Base-by-base conservation (phyloP, 108 stramenopile genomes). In the Nitzschia sp. region DNA sequence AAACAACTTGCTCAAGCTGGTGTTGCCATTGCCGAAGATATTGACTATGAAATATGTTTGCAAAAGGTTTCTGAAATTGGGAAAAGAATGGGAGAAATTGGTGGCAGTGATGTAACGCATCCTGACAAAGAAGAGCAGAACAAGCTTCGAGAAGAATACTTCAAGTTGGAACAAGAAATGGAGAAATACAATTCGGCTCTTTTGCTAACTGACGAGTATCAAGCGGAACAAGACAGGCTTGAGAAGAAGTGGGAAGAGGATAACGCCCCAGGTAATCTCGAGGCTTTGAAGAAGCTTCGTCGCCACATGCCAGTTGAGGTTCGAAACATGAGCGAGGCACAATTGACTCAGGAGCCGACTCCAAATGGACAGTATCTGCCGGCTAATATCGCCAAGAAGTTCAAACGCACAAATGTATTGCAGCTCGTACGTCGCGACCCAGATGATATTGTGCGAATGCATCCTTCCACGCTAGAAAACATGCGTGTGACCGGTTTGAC, bases 111-210 rank as follows among this genome's bases (percentile, higher is more conserved):
- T 65, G 77, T 78, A 7, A 68, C 67, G 11, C 74, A 71, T 71
- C 67, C 76, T 38, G 83, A 80, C 57, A 83, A 83, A 29, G 79
- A 83, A n/a, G 78, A 72, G 21, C 78, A 85, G 63, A 79, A 76
- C 26, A 53, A 61, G 43, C 69, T 85, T 12, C 77, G 84, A 9
- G 84, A 85, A 53, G 84, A 85, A 53, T 85, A 85, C 48, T 85
- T 81, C 60, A 79, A 79, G 67, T 72, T 85, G 14, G 84, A 85
- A 63, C 84, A 81, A 62, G 80, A 85, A 20, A 85, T 85, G 84
- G 84, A 85, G 55, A 76, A 78, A 34, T 81, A 81, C 65, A 85
- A 71, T 41, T 68, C 59, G 43, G 84, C 84, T 10, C 51, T 85
- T 48, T 51, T 72, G 22, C 14, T 85, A 9, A 71, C 84, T 14